phyloP scores from a whole-genome alignment of 2,329 filamentous ascomycete genomes.

The Nectriaceae sp. region DNA sequence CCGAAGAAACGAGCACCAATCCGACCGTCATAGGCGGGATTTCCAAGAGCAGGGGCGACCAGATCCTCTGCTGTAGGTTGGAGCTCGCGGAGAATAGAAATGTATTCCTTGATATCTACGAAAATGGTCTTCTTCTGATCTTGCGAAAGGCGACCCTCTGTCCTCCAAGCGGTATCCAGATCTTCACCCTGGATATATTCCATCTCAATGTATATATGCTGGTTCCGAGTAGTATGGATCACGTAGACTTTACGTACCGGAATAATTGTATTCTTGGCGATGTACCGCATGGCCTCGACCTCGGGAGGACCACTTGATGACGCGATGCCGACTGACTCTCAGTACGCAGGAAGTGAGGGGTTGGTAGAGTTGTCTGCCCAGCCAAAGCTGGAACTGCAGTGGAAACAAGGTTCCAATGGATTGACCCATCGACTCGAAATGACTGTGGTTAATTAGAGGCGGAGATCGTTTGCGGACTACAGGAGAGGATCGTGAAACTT shows the following conservation, averaged over 20 bases:
- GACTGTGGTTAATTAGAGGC: neutral
- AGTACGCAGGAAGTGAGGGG: constrained; percentile 8
- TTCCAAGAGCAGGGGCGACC: constrained; percentile 28
- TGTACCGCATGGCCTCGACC: constrained; percentile 33
- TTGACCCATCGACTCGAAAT: constrained; percentile 23
- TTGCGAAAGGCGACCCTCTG: constrained; percentile 13
- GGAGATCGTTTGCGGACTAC: neutral
- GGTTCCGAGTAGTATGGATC: constrained; percentile 18
- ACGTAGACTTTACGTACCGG: constrained; percentile 30
- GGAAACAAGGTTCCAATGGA: constrained; percentile 27
- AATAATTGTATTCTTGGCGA: constrained; percentile 28
- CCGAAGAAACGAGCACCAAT: constrained; percentile 28
- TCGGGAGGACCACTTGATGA: constrained; percentile 31
- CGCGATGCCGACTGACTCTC: constrained; percentile 30
- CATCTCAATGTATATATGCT: constrained; percentile 30
- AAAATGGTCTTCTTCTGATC: constrained; percentile 20
- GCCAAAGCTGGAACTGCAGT: constrained; percentile 26
- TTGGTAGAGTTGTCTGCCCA: constrained; percentile 27
- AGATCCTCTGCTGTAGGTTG: constrained; percentile 20
- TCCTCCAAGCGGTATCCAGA: constrained; percentile 20
- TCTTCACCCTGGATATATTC: constrained; percentile 20
- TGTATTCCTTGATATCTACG: constrained; percentile 24
- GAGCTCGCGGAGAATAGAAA: constrained; percentile 26
- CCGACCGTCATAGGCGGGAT: constrained; percentile 27
- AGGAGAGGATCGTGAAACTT: neutral